Base-by-base conservation (phyloP, 371 early-diverging fungal species). In the Racocetra persica region DNA sequence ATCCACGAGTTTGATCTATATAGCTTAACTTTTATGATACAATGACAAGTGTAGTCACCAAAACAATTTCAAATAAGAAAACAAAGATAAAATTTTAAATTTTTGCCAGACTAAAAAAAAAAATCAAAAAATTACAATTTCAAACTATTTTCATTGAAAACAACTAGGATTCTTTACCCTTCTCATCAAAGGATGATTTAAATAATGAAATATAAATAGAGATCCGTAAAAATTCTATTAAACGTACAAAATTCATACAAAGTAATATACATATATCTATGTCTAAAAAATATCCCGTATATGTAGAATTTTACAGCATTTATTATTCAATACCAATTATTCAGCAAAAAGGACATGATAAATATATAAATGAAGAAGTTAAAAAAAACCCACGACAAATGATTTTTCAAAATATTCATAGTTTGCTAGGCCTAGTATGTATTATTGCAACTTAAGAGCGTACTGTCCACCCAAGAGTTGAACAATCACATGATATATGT, bases 371-470 rank as follows among this genome's bases (percentile, higher is more conserved):
- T 22, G 16, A 52, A 14, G 73, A 57, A 62, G 0, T 22, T 28
- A 38, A 45, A 4, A 45, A 62, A n/a, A 13, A 38, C 38, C 4
- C 18, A 8, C 28, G 38, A n/a, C 3, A 62, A 41, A 16, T 18
- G 4, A 62, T 76, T n/a, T 62, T 76, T 41, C 52, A 76, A 62
- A 76, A 76, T 45, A 76, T 76, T 62, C 77, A 76, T 62, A 62
- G 77, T 76, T 28, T 62, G 77, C 77, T 24, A 76, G 62, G 38
- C 77, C 77, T 2, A 49, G 77, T 76, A 60, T 28, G 32, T 28
- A 22, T n/a, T 41, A 6, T 72, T 22, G 20, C 11, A 45, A 28
- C 24, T 16, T 13, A 54, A 7, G 54, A 36, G 0, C 51, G 18
- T 7, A 73, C 26, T 1, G 52, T 18, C 2, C 16, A 20, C 1